phyloP scores from a whole-genome alignment of 225 moss, liverwort and hornwort genomes.

The Anthoceros angustus region DNA sequence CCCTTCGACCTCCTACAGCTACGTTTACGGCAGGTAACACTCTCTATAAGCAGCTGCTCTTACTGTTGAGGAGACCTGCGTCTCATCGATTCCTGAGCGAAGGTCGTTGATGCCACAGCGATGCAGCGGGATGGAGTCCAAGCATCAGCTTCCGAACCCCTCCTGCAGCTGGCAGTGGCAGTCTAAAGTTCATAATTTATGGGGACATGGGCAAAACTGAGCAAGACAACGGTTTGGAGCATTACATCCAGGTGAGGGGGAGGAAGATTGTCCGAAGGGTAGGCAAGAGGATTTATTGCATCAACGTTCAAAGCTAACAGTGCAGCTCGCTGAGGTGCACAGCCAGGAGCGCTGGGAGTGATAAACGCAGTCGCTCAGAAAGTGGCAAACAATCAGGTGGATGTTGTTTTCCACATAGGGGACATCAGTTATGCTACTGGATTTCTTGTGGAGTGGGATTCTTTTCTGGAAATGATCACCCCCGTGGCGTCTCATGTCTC shows the following conservation, averaged over 20 bases:
- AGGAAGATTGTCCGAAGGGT: too few species aligned
- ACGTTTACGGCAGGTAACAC: conserved; percentile 48
- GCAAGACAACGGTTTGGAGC: conserved; percentile 36
- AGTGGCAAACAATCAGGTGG: conserved; percentile 22
- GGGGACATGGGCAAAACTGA: conserved; percentile 78
- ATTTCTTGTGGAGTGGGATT: conserved; percentile 71
- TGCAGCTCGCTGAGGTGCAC: not conserved
- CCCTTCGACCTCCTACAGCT: conserved; percentile 31
- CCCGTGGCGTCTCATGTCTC: conserved; percentile 46
- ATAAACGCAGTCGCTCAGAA: conserved; percentile 40
- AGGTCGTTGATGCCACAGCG: conserved; percentile 9
- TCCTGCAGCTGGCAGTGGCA: conserved; percentile 25
- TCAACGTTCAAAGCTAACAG: not conserved
- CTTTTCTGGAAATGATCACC: conserved; percentile 49
- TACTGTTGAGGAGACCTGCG: not conserved
- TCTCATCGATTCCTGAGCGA: not conserved
- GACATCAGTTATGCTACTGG: conserved; percentile 80
- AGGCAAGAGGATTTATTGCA: too few species aligned
- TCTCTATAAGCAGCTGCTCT: conserved; percentile 1
- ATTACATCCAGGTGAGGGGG: conserved; percentile 44
- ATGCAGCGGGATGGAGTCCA: conserved; percentile 33
- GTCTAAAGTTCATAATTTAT: conserved; percentile 30
- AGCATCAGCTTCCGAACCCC: conserved; percentile 30
- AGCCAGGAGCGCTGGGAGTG: conserved; percentile 39
- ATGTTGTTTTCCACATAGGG: conserved; percentile 46